phyloP scores from a whole-genome alignment of 2,329 filamentous ascomycete species.

The Trichophyton benhamiae region DNA sequence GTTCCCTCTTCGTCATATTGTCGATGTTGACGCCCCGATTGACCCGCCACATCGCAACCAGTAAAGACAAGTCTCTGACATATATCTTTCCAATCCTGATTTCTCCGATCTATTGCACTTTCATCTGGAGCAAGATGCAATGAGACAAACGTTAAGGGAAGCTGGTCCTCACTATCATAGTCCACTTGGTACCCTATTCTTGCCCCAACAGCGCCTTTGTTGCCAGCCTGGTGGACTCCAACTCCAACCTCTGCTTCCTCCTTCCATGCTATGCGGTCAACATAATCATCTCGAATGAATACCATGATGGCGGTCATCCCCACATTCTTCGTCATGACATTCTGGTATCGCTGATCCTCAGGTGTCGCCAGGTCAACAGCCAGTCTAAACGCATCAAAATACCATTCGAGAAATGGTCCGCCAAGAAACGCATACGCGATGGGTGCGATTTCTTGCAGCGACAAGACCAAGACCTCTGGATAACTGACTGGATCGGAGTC shows the following conservation, averaged over 20 bases:
- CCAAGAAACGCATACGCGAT: constrained; percentile 76
- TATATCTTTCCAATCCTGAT: constrained; percentile 79
- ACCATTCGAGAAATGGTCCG: constrained; percentile 62
- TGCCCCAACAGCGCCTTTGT: constrained; percentile 83
- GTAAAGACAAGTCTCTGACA: constrained; percentile 68
- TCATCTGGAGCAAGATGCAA: constrained; percentile 87
- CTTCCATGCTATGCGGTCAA: constrained; percentile 49
- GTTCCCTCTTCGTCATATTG: constrained; percentile 21
- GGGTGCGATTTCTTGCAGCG: constrained; percentile 79
- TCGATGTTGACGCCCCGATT: constrained; percentile 10
- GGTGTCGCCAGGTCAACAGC: constrained; percentile 55
- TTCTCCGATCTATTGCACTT: constrained; percentile 59
- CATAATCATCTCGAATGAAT: constrained; percentile 54
- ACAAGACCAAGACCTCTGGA: constrained; percentile 54
- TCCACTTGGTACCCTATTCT: constrained; percentile 49
- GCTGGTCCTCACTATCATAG: constrained; percentile 31
- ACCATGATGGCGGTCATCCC: constrained; percentile 86
- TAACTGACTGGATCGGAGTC: constrained; percentile 44
- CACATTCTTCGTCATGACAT: constrained; percentile 59
- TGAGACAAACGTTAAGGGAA: constrained; percentile 71
- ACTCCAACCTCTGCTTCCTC: constrained; percentile 74
- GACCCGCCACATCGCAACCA: constrained; percentile 27
- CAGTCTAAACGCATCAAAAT: constrained; percentile 58
- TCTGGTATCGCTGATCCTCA: constrained; percentile 47
- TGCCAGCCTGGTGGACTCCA: constrained; percentile 77